Conservation (phyloP, 2,329 filamentous ascomycete species). For the Paracorniculantispora psalliotae region DNA sequence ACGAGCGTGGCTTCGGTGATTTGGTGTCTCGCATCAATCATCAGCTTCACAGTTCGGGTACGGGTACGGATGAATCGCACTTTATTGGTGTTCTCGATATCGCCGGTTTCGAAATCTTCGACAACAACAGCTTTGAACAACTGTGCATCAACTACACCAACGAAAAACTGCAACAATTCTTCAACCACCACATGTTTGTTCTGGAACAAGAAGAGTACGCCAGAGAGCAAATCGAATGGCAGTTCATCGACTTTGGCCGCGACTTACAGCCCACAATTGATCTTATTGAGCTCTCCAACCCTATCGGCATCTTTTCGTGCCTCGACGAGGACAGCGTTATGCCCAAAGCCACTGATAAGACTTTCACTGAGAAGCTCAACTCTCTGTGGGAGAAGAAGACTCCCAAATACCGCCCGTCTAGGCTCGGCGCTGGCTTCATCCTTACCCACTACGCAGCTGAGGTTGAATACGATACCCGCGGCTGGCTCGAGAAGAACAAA, state of each 20-base stretch:
- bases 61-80: conserved; percentile 79
- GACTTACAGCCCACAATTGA: conserved; percentile 97
- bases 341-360: conserved; percentile 96
- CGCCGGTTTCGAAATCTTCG: conserved; percentile 97
- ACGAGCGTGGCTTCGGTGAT: conserved; percentile 91
- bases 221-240: conserved; percentile 96
- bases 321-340: conserved; percentile 97
- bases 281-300: conserved; percentile 90
- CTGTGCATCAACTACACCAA: conserved; percentile 99
- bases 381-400: conserved; percentile 95
- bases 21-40: conserved; percentile 87
- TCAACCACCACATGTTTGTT: conserved; percentile 99
- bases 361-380: conserved; percentile 97
- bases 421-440: conserved; percentile 86
- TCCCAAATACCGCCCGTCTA: conserved; percentile 82
- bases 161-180: conserved; percentile 98
- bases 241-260: conserved; percentile 97
- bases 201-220: conserved; percentile 98
- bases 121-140: conserved; percentile 97
- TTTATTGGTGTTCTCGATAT: conserved; percentile 99
- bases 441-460: conserved; percentile 97
- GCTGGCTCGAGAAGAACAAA: conserved; percentile 99
- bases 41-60: conserved; percentile 81
- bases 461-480: conserved; percentile 91
- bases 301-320: conserved; percentile 98